phyloP scores from a whole-genome alignment of 2,329 filamentous ascomycete genomes.

The Diaporthe citriasiana region DNA sequence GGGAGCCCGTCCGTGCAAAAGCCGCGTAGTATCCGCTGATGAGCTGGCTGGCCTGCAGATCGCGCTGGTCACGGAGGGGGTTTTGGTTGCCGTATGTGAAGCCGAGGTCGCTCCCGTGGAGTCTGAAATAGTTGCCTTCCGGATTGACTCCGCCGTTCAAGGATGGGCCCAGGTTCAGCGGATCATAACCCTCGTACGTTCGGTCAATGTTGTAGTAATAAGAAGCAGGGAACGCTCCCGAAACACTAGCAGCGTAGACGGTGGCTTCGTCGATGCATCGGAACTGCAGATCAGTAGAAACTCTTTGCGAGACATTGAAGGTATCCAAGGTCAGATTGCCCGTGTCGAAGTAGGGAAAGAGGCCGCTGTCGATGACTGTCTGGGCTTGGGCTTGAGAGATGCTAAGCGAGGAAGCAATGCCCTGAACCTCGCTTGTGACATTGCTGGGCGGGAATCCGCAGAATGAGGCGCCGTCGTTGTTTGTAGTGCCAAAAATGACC shows the following conservation, averaged over 20 bases:
- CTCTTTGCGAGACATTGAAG: constrained; percentile 67
- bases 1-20: constrained; percentile 34
- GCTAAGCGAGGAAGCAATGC: constrained; percentile 59
- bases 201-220: constrained; percentile 39
- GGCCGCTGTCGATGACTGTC: constrained; percentile 58
- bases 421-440: constrained; percentile 57
- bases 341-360: constrained; percentile 63
- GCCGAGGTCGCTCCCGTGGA: constrained; percentile 39
- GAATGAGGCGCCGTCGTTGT: constrained; percentile 66
- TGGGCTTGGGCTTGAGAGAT: constrained; percentile 60
- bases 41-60: constrained; percentile 39
- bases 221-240: constrained; percentile 39
- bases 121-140: constrained; percentile 38
- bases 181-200: constrained; percentile 38
- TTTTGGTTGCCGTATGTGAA: constrained; percentile 39
- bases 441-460: constrained; percentile 59
- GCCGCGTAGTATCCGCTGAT: constrained; percentile 40
- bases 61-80: constrained; percentile 32
- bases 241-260: constrained; percentile 57
- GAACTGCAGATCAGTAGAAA: constrained; percentile 68
- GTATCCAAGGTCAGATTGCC: constrained; percentile 67
- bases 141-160: constrained; percentile 33
- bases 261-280: constrained; percentile 70
- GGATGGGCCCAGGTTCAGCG: constrained; percentile 20
- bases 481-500: constrained; percentile 65